Percentiles rank a stretch among this genome's conserved stretches.
These are phyloP conservation scores for Vigna radiata DNA, from an alignment of 306 rosid species.

Conservation along the genomic window DNA sequence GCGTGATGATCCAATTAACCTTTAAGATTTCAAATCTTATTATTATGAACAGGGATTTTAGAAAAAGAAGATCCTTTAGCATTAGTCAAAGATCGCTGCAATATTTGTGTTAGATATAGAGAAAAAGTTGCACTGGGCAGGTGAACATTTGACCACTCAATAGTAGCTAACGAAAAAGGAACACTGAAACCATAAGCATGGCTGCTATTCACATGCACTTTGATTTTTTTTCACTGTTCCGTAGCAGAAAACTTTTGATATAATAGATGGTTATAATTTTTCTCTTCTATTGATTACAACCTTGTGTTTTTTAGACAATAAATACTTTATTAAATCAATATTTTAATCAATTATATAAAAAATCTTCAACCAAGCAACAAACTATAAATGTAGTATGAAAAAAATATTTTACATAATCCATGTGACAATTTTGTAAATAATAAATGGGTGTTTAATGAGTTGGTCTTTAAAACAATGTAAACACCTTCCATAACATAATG, in stretches of 20 bases:
- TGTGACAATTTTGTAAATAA: too few species aligned
- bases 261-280: too few species aligned
- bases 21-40: conserved; percentile 11
- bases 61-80: conserved; percentile 25
- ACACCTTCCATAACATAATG: too few species aligned
- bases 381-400: too few species aligned
- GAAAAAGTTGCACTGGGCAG: conserved; percentile 36
- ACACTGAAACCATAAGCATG: not conserved
- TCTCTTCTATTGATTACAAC: too few species aligned
- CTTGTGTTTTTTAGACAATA: too few species aligned
- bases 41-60: not conserved
- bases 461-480: too few species aligned
- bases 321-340: too few species aligned
- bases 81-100: conserved; percentile 39
- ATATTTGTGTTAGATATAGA: conserved; percentile 26
- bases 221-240: not conserved
- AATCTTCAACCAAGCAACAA: too few species aligned
- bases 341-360: too few species aligned
- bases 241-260: not conserved
- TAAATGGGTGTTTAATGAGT: too few species aligned
- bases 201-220: conserved; percentile 42
- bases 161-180: conserved; percentile 8
- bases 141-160: conserved; percentile 31
- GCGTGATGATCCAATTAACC: conserved; percentile 11
- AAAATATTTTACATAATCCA: too few species aligned